Base-by-base conservation (phyloP, 768 basidiomycete genomes). In the Pilatotrama ljubarskyi region DNA sequence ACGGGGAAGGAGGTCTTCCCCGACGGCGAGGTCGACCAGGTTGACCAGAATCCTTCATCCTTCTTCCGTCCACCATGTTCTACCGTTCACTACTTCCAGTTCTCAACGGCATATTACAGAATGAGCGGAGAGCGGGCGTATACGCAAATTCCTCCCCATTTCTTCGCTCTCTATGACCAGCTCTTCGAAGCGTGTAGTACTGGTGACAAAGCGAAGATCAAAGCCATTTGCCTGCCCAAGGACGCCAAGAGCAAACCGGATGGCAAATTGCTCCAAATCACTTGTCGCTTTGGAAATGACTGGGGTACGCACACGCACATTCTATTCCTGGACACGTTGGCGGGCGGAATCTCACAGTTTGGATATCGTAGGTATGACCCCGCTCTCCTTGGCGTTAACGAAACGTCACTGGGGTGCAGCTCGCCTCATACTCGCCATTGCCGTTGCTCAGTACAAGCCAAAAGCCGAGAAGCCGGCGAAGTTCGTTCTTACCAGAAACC, bases 351-450 rank as follows among this genome's bases (percentile, higher is more conserved):
- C 29, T 55, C 37, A 36, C 18, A 10, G 3, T 26, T 42, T 7
- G 29, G 29, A 32, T 32, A 32, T 32, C 29, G 10, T 42, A 82
- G 83, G 80, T 17, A 73, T 73, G 40, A 82, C 80, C 0, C 82
- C 84, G 0, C 72, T 85, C 10, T 78, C 72, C 53, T 79, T 82
- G 18, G 84, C 84, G 0, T 60, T 84, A 13, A 68, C 69, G 25
- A 78, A 76, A 14, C 76, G 82, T 8, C 78, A 75, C 18, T 88
- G 85, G 84, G 73, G 77, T 5, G 83, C 84, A 0, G 85, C 83
- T 0, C 80, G 78, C n/a, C 71, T 86, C 6, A 76, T 88, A n/a
- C 66, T 86, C 22, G 80, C 82, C 1, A 84, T 86, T 60, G 78
- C 83, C 5, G 71, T 72, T 1, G 80, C 84, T 11, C 85, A 88